Evolutionary conservation across 305 asterid species (phyloP).

Genomic region (Fraxinus dipetala): DNA sequence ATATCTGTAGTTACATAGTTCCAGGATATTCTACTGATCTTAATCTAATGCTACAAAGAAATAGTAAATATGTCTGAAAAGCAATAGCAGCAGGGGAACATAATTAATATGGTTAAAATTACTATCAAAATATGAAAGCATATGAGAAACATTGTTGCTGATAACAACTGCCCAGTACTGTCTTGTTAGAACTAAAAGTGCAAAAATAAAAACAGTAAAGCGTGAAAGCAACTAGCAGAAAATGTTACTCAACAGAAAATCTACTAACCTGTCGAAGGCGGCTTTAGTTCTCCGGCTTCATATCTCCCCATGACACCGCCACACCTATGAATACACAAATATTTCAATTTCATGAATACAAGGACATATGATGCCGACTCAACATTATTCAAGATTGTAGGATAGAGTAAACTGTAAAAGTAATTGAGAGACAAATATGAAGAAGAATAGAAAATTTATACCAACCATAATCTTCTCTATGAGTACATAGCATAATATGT

Average conservation of each 20-base stretch:
- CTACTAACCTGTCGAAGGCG: conserved; percentile 49
- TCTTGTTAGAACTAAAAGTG: not conserved
- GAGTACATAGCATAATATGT: not conserved
- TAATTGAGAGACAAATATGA: not conserved
- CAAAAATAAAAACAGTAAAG: not conserved
- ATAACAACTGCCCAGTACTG: not conserved
- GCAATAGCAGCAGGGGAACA: not conserved
- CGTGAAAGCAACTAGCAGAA: not conserved
- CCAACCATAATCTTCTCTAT: not conserved
- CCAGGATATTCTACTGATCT: not conserved
- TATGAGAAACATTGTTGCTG: not conserved
- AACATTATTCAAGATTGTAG: not conserved
- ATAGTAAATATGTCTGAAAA: not conserved
- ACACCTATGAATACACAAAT: conserved; percentile 36
- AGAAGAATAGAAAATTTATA: not conserved
- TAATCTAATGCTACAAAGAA: not conserved
- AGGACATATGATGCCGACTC: not conserved
- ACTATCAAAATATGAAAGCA: not conserved
- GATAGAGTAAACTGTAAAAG: not conserved
- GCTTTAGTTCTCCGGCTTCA: conserved; percentile 55
- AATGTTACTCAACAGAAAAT: conserved; percentile 6
- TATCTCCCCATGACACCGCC: conserved; percentile 58
- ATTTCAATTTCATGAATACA: conserved; percentile 20
- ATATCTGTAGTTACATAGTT: not conserved
- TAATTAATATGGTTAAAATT: not conserved